Evolutionary conservation across 176 grass and related monocot species (phyloP).

Genomic region (Aechmea fasciata): DNA sequence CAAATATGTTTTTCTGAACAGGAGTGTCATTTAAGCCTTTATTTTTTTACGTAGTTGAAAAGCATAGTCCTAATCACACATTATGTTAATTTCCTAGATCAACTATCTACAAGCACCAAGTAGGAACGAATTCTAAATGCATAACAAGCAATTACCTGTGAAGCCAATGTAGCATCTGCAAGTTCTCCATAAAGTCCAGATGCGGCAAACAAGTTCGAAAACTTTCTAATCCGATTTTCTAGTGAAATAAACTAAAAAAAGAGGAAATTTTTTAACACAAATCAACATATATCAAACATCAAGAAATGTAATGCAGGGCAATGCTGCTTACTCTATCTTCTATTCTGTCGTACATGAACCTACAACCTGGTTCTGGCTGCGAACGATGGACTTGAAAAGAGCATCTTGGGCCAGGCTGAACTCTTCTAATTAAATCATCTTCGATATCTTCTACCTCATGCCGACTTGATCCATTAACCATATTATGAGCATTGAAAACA

Average conservation of each 20-base stretch:
- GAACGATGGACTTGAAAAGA: slow-evolving; percentile 60
- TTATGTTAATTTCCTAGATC: not conserved
- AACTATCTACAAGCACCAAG: not conserved
- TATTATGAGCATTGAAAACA: slow-evolving; percentile 45
- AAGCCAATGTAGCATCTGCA: slow-evolving; percentile 69
- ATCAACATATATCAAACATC: slow-evolving; percentile 4
- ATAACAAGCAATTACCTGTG: slow-evolving; percentile 52
- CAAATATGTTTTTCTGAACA: slow-evolving; percentile 74
- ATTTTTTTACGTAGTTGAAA: not conserved
- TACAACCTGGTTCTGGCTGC: slow-evolving; percentile 59
- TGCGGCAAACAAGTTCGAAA: slow-evolving; percentile 39
- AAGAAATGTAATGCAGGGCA: slow-evolving; percentile 23
- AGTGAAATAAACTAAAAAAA: slow-evolving; percentile 83
- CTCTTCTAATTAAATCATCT: slow-evolving; percentile 72
- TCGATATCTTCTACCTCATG: slow-evolving; percentile 35
- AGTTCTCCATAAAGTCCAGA: slow-evolving; percentile 43
- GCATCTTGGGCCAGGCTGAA: slow-evolving; percentile 58
- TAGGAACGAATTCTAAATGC: not conserved
- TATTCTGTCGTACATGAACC: slow-evolving; percentile 92
- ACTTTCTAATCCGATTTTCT: slow-evolving; percentile 55
- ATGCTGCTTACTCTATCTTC: slow-evolving; percentile 56
- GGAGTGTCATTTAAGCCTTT: slow-evolving; percentile 10
- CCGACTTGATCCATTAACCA: slow-evolving; percentile 26
- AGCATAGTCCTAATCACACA: too few relatives aligned
- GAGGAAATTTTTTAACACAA: slow-evolving; percentile 7